Evolutionary conservation across 2,329 filamentous ascomycete species (phyloP).

Genomic region (Nemania sp.): DNA sequence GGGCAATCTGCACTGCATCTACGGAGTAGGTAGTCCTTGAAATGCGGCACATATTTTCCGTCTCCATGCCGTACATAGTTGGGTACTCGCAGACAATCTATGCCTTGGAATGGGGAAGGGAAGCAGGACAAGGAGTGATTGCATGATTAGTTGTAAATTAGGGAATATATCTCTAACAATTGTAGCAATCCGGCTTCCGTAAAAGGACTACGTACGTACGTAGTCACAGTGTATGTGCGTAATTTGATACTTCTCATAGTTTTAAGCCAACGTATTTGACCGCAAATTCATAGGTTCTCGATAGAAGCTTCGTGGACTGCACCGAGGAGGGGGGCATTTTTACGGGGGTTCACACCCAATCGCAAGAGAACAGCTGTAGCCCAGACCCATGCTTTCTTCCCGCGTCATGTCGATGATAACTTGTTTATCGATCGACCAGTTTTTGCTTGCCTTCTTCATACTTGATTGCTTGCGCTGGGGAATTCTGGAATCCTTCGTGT

Average conservation of each 20-base stretch:
- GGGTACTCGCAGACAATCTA: not conserved
- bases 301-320: slow-evolving; percentile 11
- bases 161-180: not conserved
- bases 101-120: not conserved
- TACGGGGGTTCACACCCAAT: slow-evolving; percentile 17
- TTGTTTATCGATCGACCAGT: not conserved
- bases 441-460: too few species aligned
- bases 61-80: slow-evolving; percentile 1
- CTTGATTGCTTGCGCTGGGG: too few species aligned
- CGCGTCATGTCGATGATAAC: not conserved
- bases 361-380: slow-evolving; percentile 29
- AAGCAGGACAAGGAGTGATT: not conserved
- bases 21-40: too few species aligned
- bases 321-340: slow-evolving; percentile 5
- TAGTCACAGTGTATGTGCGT: too few species aligned
- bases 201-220: not conserved
- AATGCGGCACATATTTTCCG: not conserved
- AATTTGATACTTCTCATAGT: not conserved
- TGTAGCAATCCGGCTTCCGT: not conserved
- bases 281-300: slow-evolving; percentile 9
- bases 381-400: slow-evolving; percentile 15
- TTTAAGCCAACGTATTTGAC: not conserved
- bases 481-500: not conserved
- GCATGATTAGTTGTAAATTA: slow-evolving; percentile 2
- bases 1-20: not conserved